Percentiles rank a stretch among this genome's conserved stretches.
phyloP scores from a whole-genome alignment of 805 yeast genomes.

The Nakazawaea holstii region DNA sequence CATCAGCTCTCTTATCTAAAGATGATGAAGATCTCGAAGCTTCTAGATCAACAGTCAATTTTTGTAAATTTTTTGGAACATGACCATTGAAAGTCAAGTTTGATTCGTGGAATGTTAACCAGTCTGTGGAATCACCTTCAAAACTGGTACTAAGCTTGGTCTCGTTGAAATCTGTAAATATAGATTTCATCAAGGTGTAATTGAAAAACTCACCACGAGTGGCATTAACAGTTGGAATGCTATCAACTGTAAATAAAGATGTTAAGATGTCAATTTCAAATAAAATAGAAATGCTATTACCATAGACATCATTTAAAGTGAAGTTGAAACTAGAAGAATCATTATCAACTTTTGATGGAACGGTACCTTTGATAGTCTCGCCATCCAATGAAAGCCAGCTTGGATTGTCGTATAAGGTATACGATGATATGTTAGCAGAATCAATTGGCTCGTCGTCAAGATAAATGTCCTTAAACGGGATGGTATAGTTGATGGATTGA shows the following conservation, averaged over 20 bases:
- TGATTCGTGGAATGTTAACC: conserved; percentile 60
- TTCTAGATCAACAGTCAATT: conserved; percentile 36
- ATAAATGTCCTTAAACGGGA: conserved; percentile 61
- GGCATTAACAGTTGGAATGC: conserved; percentile 58
- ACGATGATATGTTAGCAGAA: conserved; percentile 47
- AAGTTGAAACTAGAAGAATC: conserved; percentile 39
- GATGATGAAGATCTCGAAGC: conserved; percentile 24
- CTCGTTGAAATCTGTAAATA: conserved; percentile 47
- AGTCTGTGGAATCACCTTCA: conserved; percentile 34
- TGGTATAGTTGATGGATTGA: conserved; percentile 41
- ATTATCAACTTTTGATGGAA: conserved; percentile 43
- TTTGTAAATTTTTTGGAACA: conserved; percentile 48
- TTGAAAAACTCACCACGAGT: conserved; percentile 58
- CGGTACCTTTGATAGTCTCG: conserved; percentile 44
- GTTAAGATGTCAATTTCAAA: conserved; percentile 49
- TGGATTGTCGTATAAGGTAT: conserved; percentile 50
- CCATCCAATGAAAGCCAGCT: conserved; percentile 45
- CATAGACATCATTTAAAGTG: conserved; percentile 51
- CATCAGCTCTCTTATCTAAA: conserved; percentile 12
- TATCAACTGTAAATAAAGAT: conserved; percentile 49
- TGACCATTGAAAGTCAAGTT: conserved; percentile 68
- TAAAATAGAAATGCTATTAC: conserved; percentile 53
- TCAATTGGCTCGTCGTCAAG: conserved; percentile 55
- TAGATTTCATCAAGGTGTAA: conserved; percentile 47
- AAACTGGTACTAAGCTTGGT: conserved; percentile 44